phyloP scores from a whole-genome alignment of 2,329 filamentous ascomycete species.

The Hypomyces perniciosus region DNA sequence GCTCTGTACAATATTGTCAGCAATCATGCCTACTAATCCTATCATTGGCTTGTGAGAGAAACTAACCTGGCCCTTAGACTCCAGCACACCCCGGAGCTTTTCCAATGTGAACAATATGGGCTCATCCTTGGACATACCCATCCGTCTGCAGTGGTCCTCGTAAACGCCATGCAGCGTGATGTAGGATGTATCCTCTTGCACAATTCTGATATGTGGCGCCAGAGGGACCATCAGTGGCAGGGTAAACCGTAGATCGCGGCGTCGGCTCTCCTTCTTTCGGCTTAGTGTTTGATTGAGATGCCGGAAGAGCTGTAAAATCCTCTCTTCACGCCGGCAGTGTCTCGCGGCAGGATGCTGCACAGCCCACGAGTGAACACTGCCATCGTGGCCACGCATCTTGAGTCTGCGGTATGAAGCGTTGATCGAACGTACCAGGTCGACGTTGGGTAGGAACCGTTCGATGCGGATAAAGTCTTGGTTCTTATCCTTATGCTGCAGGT shows the following conservation, averaged over 20 bases:
- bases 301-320: slow-evolving; percentile 91
- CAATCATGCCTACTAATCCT: background rate
- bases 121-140: slow-evolving; percentile 87
- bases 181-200: slow-evolving; percentile 92
- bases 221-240: slow-evolving; percentile 93
- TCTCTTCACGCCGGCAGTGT: slow-evolving; percentile 88
- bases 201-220: slow-evolving; percentile 87
- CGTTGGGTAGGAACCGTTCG: slow-evolving; percentile 90
- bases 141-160: slow-evolving; percentile 89
- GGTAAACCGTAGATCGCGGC: slow-evolving; percentile 92
- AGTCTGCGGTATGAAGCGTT: slow-evolving; percentile 87
- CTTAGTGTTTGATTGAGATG: slow-evolving; percentile 90
- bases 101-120: slow-evolving; percentile 94
- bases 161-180: slow-evolving; percentile 92
- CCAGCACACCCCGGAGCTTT: slow-evolving; percentile 72
- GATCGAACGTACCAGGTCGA: slow-evolving; percentile 86
- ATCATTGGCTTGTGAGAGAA: background rate
- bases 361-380: slow-evolving; percentile 92
- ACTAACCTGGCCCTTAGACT: slow-evolving; percentile 57
- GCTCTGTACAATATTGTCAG: slow-evolving; percentile 42
- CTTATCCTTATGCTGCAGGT: slow-evolving; percentile 95
- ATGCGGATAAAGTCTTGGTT: slow-evolving; percentile 98
- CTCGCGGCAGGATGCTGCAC: slow-evolving; percentile 92
- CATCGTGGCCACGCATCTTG: slow-evolving; percentile 95
- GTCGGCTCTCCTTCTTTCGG: slow-evolving; percentile 90